Evolutionary conservation across 495 filamentous ascomycete species (phyloP).

Genomic region (Haplographium delicatum): DNA sequence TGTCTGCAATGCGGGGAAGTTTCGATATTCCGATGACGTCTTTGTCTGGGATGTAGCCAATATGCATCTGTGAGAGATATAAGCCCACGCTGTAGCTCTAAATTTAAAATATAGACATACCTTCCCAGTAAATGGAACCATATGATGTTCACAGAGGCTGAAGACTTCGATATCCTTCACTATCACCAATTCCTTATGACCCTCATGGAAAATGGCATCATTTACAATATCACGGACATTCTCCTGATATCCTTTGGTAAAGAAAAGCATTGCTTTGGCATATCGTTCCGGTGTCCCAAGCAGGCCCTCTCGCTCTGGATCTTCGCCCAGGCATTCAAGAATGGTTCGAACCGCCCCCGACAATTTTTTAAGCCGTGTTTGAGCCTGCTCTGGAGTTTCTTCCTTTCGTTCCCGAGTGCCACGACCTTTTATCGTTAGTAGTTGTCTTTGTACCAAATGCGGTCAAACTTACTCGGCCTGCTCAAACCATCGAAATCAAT

Average conservation of each 20-base stretch:
- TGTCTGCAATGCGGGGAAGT: conserved; percentile 89
- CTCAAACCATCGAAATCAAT: conserved; percentile 74
- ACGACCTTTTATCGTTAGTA: conserved; percentile 13
- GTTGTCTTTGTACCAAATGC: neutral
- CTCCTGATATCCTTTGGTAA: conserved; percentile 98
- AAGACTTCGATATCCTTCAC: conserved; percentile 97
- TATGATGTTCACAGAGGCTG: conserved; percentile 93
- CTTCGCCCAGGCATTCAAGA: conserved; percentile 93
- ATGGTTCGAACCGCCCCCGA: conserved; percentile 84
- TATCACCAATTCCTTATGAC: conserved; percentile 95
- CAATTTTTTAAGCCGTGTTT: conserved; percentile 67
- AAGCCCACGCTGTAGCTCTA: conserved; percentile 8
- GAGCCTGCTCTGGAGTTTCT: conserved; percentile 67
- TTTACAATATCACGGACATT: conserved; percentile 92
- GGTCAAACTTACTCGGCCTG: conserved; percentile 55
- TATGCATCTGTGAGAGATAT: conserved; percentile 69
- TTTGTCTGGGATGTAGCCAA: conserved; percentile 87
- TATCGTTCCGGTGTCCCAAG: conserved; percentile 84
- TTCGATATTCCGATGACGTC: conserved; percentile 93
- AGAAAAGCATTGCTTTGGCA: conserved; percentile 95
- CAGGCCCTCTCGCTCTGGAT: conserved; percentile 86
- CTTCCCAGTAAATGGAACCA: conserved; percentile 95
- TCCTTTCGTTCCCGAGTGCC: conserved; percentile 79
- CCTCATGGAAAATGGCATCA: conserved; percentile 91
- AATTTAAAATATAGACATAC: conserved; percentile 32